Evolutionary conservation across 2,329 filamentous ascomycete genomes (phyloP).

Genomic region (Berkeleyomyces rouxiae): DNA sequence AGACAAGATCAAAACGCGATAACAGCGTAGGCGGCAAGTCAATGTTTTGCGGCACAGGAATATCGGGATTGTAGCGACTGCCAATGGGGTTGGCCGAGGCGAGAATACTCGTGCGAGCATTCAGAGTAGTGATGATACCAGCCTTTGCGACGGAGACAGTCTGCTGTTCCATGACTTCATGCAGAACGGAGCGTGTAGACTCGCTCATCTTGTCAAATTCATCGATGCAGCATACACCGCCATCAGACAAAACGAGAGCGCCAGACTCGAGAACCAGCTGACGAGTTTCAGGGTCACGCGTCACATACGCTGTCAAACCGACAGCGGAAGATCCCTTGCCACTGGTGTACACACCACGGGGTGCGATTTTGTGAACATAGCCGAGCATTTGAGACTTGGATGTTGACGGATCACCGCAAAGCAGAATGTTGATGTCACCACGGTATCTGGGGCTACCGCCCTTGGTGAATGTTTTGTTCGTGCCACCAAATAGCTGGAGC

Average conservation of each 20-base stretch:
- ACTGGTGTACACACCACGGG: conserved; percentile 67
- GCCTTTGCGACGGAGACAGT: conserved; percentile 77
- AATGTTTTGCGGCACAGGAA: conserved; percentile 95
- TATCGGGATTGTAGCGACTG: conserved; percentile 89
- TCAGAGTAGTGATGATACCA: conserved; percentile 90
- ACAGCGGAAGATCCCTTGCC: conserved; percentile 69
- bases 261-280: conserved; percentile 69
- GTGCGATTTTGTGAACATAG: conserved; percentile 95
- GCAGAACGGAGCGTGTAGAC: conserved; percentile 59
- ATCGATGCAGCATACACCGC: conserved; percentile 71
- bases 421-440: conserved; percentile 91
- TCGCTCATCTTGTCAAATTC: conserved; percentile 82
- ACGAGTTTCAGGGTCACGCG: conserved; percentile 62
- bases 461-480: conserved; percentile 95
- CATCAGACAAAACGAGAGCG: conserved; percentile 62
- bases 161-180: conserved; percentile 82
- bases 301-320: conserved; percentile 66
- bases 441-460: conserved; percentile 89
- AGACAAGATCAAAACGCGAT: conserved; percentile 92
- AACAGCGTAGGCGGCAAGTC: conserved; percentile 88
- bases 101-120: conserved; percentile 86
- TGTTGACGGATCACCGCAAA: conserved; percentile 94
- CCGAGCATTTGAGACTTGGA: conserved; percentile 87
- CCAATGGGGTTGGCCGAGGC: conserved; percentile 96
- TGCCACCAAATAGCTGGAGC: conserved; percentile 89